These are phyloP conservation scores for Polymyxa betae DNA, from an alignment of 208 protist species.

Conservation along the genomic window DNA sequence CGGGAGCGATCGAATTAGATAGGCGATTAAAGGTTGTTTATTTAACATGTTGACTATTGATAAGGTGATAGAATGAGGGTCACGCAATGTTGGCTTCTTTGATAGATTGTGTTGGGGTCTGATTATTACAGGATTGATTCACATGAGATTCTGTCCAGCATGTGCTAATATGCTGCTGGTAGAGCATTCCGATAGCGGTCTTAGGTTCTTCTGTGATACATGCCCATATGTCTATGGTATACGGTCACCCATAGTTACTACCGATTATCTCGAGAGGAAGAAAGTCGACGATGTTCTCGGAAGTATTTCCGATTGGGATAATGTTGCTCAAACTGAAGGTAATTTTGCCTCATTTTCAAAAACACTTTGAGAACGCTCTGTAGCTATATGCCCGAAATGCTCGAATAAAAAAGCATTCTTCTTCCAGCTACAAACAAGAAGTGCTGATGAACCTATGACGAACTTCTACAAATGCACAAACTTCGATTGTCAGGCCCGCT, in stretches of 20 bases:
- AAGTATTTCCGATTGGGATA: constrained; percentile 66
- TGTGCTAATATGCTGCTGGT: constrained; percentile 66
- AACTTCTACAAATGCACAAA: constrained; percentile 85
- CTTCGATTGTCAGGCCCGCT: constrained; percentile 1
- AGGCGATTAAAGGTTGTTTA: too few relatives aligned
- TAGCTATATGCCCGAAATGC: constrained; percentile 77
- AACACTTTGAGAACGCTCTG: not conserved
- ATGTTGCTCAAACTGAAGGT: constrained; percentile 67
- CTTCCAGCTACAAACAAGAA: constrained; percentile 93
- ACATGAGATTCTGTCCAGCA: constrained; percentile 65
- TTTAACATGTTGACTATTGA: too few relatives aligned
- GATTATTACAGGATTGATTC: too few relatives aligned
- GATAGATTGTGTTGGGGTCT: too few relatives aligned
- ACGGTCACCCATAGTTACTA: constrained; percentile 48
- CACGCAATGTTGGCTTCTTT: too few relatives aligned
- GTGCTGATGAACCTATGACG: constrained; percentile 94
- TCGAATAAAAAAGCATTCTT: constrained; percentile 84
- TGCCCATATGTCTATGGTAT: constrained; percentile 70
- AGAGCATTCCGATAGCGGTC: not conserved
- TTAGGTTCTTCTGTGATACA: constrained; percentile 66
- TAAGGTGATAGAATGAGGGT: too few relatives aligned
- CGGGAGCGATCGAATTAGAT: too few relatives aligned
- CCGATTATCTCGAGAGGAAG: constrained; percentile 59
- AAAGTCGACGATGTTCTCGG: constrained; percentile 70
- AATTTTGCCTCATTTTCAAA: not conserved